Conservation (phyloP, 2,329 filamentous ascomycete genomes). For the Aspergillus sp. region DNA sequence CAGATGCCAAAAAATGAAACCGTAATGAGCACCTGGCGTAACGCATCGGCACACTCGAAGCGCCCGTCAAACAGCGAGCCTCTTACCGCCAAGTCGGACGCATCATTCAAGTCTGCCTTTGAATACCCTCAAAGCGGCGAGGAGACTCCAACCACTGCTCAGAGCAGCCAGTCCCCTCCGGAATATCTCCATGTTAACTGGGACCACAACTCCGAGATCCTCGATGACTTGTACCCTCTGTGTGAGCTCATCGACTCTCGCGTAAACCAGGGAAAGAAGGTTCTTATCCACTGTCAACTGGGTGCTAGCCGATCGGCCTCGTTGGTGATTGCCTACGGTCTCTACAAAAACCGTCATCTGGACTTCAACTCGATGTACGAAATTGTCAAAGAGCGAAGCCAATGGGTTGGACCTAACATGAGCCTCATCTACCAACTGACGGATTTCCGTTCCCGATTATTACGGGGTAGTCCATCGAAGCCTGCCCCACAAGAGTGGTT, state of each 20-base stretch:
- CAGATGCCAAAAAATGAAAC: slow-evolving; percentile 29
- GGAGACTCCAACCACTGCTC: slow-evolving; percentile 25
- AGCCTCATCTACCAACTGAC: slow-evolving; percentile 65
- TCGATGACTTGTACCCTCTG: slow-evolving; percentile 56
- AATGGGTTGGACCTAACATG: slow-evolving; percentile 66
- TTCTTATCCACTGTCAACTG: slow-evolving; percentile 61
- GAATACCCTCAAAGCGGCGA: slow-evolving; percentile 30
- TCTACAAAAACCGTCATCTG: slow-evolving; percentile 58
- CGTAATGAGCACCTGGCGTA: slow-evolving; percentile 45
- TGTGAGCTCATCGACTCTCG: slow-evolving; percentile 60
- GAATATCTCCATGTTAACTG: slow-evolving; percentile 63
- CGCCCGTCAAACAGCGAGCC: slow-evolving; percentile 36
- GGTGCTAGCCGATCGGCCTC: slow-evolving; percentile 63
- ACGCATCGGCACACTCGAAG: slow-evolving; percentile 34
- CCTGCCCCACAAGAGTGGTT: slow-evolving; percentile 33
- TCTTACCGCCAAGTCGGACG: slow-evolving; percentile 40
- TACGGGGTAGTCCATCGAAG: slow-evolving; percentile 26
- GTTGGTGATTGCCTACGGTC: slow-evolving; percentile 60
- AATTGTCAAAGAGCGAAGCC: slow-evolving; percentile 58
- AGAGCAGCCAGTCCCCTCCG: slow-evolving; percentile 38
- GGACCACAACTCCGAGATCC: slow-evolving; percentile 65
- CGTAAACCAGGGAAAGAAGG: slow-evolving; percentile 53
- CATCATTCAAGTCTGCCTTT: slow-evolving; percentile 47
- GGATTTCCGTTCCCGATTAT: slow-evolving; percentile 50
- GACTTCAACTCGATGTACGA: slow-evolving; percentile 64